Percentiles rank a stretch among this genome's conserved stretches.
phyloP scores from a whole-genome alignment of 768 basidiomycete genomes.

The Agaricus sinodeliciosus region DNA sequence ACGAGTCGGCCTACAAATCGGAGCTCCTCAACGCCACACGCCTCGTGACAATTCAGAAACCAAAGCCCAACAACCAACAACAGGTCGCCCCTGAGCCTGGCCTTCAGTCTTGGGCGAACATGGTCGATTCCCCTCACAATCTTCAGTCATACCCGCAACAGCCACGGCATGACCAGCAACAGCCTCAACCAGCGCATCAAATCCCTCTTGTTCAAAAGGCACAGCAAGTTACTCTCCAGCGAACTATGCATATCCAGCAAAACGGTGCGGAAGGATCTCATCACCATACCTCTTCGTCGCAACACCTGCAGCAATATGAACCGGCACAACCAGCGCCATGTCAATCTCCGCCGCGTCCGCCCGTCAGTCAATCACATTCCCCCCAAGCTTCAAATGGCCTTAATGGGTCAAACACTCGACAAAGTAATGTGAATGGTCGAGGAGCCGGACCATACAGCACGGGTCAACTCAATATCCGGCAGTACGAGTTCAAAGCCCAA shows the following conservation, averaged over 20 bases:
- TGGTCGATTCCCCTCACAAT: conserved; percentile 19
- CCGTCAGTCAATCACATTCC: background rate
- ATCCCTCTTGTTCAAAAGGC: background rate
- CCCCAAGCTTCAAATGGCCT: background rate
- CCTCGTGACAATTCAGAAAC: conserved; percentile 8
- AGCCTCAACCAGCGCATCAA: background rate
- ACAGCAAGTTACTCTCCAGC: background rate
- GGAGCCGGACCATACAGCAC: background rate
- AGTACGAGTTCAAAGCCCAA: background rate
- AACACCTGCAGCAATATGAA: conserved; percentile 8
- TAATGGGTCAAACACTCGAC: background rate
- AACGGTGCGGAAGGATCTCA: too few relatives aligned
- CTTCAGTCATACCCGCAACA: conserved; percentile 2
- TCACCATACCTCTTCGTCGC: too few relatives aligned
- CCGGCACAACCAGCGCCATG: conserved; percentile 6
- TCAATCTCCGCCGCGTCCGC: background rate
- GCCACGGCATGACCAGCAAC: background rate
- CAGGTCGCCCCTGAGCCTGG: conserved; percentile 19
- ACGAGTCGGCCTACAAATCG: background rate
- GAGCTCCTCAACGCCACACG: conserved; percentile 10
- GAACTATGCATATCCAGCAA: background rate
- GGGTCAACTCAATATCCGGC: conserved; percentile 1
- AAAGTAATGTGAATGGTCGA: background rate
- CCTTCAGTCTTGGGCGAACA: conserved; percentile 20
- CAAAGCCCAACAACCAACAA: conserved; percentile 16